Base-by-base conservation (phyloP, 441 rosid genomes). In the Populus hybrid region DNA sequence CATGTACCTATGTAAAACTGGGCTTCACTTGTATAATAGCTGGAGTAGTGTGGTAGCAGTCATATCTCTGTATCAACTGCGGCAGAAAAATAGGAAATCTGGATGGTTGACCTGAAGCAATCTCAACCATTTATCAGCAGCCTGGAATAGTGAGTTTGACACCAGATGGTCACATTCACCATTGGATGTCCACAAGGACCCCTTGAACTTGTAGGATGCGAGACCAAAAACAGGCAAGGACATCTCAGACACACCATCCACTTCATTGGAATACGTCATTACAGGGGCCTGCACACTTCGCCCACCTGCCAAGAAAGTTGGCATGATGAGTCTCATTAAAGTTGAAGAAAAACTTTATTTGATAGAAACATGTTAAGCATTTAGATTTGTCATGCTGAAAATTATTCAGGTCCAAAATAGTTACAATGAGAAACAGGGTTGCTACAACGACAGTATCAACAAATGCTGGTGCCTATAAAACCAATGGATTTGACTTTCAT, bases 181-280 rank as follows among this genome's bases (percentile, higher is more conserved):
- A 2, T 64, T 80, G 35, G 84, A 83, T 11, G 90, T 91, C 96
- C 93, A 91, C 79, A 93, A 73, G 23, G 93, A 87, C 24, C 88
- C 92, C 86, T 86, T 87, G 80, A 88, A 87, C 87, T 91, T 93
- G 89, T 87, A 90, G 42, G 92, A 88, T 10, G 93, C 92, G 12
- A 93, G 90, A 71, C 96, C 97, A 77, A 86, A 85, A 69, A 88
- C 92, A 71, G 88, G 94, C 76, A 91, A 81, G 7, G 86, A 36
- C 83, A 93, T 81, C 83, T 68, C 83, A 16, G 87, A 84, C 78
- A 79, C 82, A 70, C 77, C 86, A 70, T 82, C 84, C 77, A 83
- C 82, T 73, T 86, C 85, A 72, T 46, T 69, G 71, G 81, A 78
- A 76, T 50, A 73, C 24, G 84, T 80, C 67, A 73, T 76, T 21